Base-by-base conservation (phyloP, 2,329 filamentous ascomycete genomes). In the Hypoxylon rubiginosum region DNA sequence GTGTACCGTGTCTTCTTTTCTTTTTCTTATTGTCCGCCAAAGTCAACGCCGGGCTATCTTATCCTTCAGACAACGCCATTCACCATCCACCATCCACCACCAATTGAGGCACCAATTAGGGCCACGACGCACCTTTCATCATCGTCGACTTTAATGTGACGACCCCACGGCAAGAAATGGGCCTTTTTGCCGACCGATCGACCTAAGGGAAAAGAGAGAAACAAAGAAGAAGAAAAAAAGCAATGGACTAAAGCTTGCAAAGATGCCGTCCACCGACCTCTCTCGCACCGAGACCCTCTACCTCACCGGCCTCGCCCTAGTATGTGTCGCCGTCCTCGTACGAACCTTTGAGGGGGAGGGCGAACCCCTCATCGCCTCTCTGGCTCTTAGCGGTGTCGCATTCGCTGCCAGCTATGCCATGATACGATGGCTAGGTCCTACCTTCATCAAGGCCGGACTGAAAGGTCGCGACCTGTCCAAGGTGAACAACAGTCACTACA, bases 401-500 rank as follows among this genome's bases (percentile, higher is more conserved):
- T 99, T 97, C 78, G 85, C 90, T 3, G 88, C 91, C 51, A 90
- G 90, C 66, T 98, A 92, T 79, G 89, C 92, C 74, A 88, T 97
- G 82, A 95, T 98, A 79, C 86, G 92, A 83, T 98, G 95, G 95
- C 91, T 97, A 5, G 95, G 95, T 1, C 90, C 92, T 60, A 91
- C 92, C 1, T 98, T 99, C 78, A 90, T 97, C 77, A 90, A 88
- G 72, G 92, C 92, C 39, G 96, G 95, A 15, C 87, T 97, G 76
- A 96, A 94, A 77, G 96, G 96, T 60, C 92, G 88, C 74, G 96
- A 99, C 79, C 85, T 97, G 84, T 91, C 91, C 76, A 99, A 94
- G 79, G 81, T 86, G 63, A 88, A 78, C 71, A 78, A 75, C 66
- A 73, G 85, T 78, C 72, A 78, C 48, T 77, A 89, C 73, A 88